Evolutionary conservation across 176 grass and related monocot species (phyloP), one percentile per base, ranked within the genome.

Genomic region (Elaeis guineensis): DNA sequence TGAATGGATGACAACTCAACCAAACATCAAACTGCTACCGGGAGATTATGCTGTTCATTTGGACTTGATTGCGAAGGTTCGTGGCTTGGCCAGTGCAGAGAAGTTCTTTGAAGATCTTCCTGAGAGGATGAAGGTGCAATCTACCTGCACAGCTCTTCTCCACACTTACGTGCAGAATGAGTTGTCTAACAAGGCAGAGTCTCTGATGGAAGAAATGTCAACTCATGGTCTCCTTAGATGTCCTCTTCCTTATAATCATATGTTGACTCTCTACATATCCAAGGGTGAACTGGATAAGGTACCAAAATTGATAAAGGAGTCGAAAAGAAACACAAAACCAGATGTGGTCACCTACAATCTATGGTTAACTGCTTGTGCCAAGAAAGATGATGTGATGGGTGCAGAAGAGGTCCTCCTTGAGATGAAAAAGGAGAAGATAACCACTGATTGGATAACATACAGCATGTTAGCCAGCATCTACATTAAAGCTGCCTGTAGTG

Each of bases 31-130:
- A 24, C 80, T 96, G 12, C 75, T 96, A 0, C 83, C 83, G 3
- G 86, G 86, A 1, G 92, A 90, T 72, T 80, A 87, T 69, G 92
- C 92, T 0, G 83, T 90, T 60, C 91, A 96, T 76, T 77, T 88
- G 6, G 92, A 96, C 82, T 79, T 96, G 5, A 78, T 96, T 50
- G 75, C 86, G 51, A 96, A 88, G 77, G 64, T 90, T 30, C 60
- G 80, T 20, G 92, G 78, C 3, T 70, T 90, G 17, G 17, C 80
- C 29, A 90, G 87, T 55, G 78, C 92, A 4, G 77, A 83, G 62
- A 96, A 96, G 77, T 96, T 90, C 68, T 90, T 87, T 12, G 83
- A 90, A 80, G 86, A 90, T 78, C 65, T 96, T 69, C 92, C 92
- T 18, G 87, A 82, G 55, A 80, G 78, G 35, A 85, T 86, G 75